Conservation (phyloP, 176 grass and related monocot genomes). For the Carex myosuroides region DNA sequence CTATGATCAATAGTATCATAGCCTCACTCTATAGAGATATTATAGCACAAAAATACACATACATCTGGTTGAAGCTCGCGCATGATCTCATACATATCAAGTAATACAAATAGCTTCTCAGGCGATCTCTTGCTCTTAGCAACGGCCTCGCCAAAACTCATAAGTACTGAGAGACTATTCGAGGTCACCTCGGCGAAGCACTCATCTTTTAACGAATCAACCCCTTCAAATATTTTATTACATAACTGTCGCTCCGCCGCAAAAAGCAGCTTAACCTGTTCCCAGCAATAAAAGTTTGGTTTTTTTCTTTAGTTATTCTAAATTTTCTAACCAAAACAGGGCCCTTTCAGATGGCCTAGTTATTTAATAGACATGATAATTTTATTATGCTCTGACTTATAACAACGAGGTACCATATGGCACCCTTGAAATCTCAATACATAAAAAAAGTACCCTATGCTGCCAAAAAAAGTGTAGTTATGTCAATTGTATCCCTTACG, state of each 20-base stretch:
- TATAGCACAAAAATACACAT: constrained; percentile 19
- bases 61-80: constrained; percentile 93
- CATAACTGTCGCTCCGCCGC: constrained; percentile 78
- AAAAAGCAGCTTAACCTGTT: constrained; percentile 94
- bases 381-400: not conserved
- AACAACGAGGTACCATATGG: not conserved
- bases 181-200: constrained; percentile 84
- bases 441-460: not conserved
- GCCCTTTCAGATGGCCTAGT: not conserved
- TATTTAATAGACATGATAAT: not conserved
- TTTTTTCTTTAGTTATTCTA: not conserved
- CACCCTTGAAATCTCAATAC: not conserved
- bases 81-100: constrained; percentile 99
- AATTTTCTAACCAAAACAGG: not conserved
- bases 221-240: constrained; percentile 87
- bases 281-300: not conserved
- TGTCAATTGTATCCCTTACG: not conserved
- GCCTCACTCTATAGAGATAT: not conserved
- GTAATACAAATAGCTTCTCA: constrained; percentile 87
- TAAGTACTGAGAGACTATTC: constrained; percentile 68
- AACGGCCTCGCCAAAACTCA: constrained; percentile 98
- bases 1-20: too few species aligned
- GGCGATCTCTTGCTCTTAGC: constrained; percentile 95
- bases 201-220: constrained; percentile 70
- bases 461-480: not conserved